Percentiles rank a stretch among this genome's conserved stretches.
Conservation (phyloP, 352 stramenopile genomes). For the Phytophthora pistaciae region DNA sequence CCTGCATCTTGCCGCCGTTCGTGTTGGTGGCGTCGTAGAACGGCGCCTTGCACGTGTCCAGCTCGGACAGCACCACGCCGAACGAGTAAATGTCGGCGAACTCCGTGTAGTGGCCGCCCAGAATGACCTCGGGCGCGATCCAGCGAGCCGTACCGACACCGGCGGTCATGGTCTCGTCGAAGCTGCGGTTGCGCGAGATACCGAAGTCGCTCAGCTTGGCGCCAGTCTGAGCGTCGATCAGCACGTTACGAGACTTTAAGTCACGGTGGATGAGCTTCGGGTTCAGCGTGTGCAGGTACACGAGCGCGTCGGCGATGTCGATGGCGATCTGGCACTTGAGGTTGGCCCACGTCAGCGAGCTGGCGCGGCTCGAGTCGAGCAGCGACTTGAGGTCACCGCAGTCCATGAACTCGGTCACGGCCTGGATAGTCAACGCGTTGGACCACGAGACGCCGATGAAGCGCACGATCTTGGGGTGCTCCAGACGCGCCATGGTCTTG, state of each 20-base stretch:
- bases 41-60: conserved; percentile 73
- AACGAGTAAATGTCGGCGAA: conserved; percentile 69
- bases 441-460: conserved; percentile 82
- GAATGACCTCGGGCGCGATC: conserved; percentile 66
- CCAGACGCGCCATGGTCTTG: conserved; percentile 61
- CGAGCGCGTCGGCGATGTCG: conserved; percentile 71
- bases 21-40: conserved; percentile 73
- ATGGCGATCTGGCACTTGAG: conserved; percentile 78
- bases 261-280: conserved; percentile 75
- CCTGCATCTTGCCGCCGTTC: conserved; percentile 68
- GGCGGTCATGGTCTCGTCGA: conserved; percentile 74
- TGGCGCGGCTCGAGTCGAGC: conserved; percentile 46
- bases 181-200: conserved; percentile 66
- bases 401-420: conserved; percentile 78
- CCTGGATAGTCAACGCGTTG: conserved; percentile 66
- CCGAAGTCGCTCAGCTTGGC: conserved; percentile 81
- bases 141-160: conserved; percentile 62
- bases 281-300: conserved; percentile 78
- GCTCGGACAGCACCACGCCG: conserved; percentile 63
- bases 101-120: conserved; percentile 62
- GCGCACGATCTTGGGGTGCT: conserved; percentile 72
- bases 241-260: conserved; percentile 75
- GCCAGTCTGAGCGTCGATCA: conserved; percentile 63
- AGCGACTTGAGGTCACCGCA: conserved; percentile 66
- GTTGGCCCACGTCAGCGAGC: conserved; percentile 62